phyloP scores from a whole-genome alignment of 1,284 basidiomycete genomes.

The Agaricales sp. region DNA sequence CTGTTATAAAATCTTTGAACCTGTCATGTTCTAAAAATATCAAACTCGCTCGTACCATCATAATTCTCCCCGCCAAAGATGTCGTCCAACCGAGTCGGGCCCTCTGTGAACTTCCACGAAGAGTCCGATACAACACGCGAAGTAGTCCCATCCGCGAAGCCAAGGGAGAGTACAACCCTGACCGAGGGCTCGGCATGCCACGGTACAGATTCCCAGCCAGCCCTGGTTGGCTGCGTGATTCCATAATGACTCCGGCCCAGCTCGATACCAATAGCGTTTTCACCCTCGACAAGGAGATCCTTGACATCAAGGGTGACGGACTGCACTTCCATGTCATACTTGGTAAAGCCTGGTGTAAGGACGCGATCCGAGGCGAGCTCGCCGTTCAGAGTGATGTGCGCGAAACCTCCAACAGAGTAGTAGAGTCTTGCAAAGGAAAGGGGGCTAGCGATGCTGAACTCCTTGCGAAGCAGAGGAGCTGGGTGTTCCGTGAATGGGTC shows the following conservation, averaged over 20 bases:
- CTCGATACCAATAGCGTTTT: slow-evolving; percentile 16
- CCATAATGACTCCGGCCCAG: slow-evolving; percentile 19
- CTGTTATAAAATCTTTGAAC: slow-evolving; percentile 12
- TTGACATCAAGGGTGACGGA: slow-evolving; percentile 17
- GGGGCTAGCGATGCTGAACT: slow-evolving; percentile 13
- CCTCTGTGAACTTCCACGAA: slow-evolving; percentile 18
- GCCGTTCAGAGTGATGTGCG: slow-evolving; percentile 17
- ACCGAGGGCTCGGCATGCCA: slow-evolving; percentile 19
- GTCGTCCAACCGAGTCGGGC: slow-evolving; percentile 19
- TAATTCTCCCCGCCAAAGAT: slow-evolving; percentile 20
- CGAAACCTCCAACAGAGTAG: slow-evolving; percentile 19
- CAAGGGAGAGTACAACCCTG: slow-evolving; percentile 15
- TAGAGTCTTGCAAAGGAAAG: slow-evolving; percentile 17
- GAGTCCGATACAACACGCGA: slow-evolving; percentile 11
- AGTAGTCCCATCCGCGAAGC: slow-evolving; percentile 13
- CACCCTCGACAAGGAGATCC: slow-evolving; percentile 9
- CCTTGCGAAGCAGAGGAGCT: slow-evolving; percentile 17
- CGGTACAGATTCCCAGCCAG: slow-evolving; percentile 17
- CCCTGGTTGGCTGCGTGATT: slow-evolving; percentile 17
- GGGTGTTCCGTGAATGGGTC: slow-evolving; percentile 19
- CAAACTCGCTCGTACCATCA: slow-evolving; percentile 19
- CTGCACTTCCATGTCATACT: slow-evolving; percentile 17
- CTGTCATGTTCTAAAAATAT: slow-evolving; percentile 14
- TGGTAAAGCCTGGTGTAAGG: slow-evolving; percentile 19
- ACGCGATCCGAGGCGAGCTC: slow-evolving; percentile 17